Conservation (phyloP, 352 stramenopile genomes). For the Hyaloperonospora brassicae region DNA sequence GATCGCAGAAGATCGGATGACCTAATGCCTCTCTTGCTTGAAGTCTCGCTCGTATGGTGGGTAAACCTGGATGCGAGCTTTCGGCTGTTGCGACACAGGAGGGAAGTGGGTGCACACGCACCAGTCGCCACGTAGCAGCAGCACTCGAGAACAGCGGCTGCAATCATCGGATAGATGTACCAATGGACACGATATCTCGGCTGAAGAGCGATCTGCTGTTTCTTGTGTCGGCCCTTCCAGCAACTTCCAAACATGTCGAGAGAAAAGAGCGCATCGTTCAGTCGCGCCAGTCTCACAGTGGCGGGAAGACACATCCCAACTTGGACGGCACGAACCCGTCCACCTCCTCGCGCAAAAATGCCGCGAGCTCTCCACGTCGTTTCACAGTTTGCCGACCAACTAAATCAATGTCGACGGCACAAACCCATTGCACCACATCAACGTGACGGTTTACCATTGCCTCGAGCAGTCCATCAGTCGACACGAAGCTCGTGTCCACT, state of each 20-base stretch:
- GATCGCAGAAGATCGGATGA: too few species aligned
- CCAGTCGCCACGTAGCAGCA: too few species aligned
- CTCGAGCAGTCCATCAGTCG: slow-evolving; percentile 19
- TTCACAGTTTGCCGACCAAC: slow-evolving; percentile 16
- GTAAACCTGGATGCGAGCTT: too few species aligned
- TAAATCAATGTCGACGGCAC: slow-evolving; percentile 18
- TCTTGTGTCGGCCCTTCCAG: too few species aligned
- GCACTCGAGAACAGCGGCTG: too few species aligned
- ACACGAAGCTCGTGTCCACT: slow-evolving; percentile 25
- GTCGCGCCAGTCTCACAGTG: slow-evolving; percentile 9
- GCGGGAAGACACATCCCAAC: slow-evolving; percentile 25
- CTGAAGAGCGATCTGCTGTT: too few species aligned
- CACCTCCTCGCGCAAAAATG: slow-evolving; percentile 23
- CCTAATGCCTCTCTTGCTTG: too few species aligned
- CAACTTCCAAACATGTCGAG: background rate
- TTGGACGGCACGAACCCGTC: slow-evolving; percentile 25
- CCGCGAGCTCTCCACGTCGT: slow-evolving; percentile 21
- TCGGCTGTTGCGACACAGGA: too few species aligned
- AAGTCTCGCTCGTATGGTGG: too few species aligned
- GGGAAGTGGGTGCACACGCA: too few species aligned
- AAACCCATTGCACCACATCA: slow-evolving; percentile 32
- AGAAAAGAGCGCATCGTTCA: slow-evolving; percentile 7
- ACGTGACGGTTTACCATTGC: slow-evolving; percentile 28
- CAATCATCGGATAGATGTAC: too few species aligned
- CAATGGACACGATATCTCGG: too few species aligned